Conservation (phyloP, 2,329 filamentous ascomycete species). For the Beauveria varroae region DNA sequence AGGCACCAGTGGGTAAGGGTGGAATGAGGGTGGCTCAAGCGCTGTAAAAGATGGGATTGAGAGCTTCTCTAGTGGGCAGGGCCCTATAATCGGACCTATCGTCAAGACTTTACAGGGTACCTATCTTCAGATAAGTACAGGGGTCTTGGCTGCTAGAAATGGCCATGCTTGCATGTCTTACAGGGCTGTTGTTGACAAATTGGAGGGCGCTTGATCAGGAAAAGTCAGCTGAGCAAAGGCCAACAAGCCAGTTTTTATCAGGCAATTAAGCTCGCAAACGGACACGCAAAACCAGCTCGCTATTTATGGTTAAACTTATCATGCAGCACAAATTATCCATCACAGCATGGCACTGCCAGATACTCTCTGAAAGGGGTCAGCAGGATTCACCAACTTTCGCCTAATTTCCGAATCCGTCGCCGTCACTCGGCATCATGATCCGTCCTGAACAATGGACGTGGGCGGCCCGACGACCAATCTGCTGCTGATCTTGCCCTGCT, state of each 20-base stretch:
- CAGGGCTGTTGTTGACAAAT: neutral
- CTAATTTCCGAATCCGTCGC: neutral
- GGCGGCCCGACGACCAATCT: neutral
- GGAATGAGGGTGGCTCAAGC: neutral
- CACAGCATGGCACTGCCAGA: neutral
- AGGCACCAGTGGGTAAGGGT: neutral
- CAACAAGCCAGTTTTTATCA: no score
- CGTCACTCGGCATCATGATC: neutral
- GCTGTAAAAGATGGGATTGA: neutral
- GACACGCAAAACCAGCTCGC: neutral
- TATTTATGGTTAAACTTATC: neutral
- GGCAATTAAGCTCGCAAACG: neutral
- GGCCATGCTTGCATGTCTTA: neutral
- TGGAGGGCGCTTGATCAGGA: neutral
- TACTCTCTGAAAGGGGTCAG: neutral
- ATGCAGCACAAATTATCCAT: neutral
- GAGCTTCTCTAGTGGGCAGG: neutral
- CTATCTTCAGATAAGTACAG: neutral
- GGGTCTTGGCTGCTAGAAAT: neutral
- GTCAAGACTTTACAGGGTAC: neutral
- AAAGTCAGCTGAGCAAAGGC: no score
- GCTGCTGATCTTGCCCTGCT: conserved; percentile 2
- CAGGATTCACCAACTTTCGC: neutral
- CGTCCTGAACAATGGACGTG: neutral
- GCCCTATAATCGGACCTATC: neutral